Conservation (phyloP, 805 yeast species). For the Ogataea glucozyma region DNA sequence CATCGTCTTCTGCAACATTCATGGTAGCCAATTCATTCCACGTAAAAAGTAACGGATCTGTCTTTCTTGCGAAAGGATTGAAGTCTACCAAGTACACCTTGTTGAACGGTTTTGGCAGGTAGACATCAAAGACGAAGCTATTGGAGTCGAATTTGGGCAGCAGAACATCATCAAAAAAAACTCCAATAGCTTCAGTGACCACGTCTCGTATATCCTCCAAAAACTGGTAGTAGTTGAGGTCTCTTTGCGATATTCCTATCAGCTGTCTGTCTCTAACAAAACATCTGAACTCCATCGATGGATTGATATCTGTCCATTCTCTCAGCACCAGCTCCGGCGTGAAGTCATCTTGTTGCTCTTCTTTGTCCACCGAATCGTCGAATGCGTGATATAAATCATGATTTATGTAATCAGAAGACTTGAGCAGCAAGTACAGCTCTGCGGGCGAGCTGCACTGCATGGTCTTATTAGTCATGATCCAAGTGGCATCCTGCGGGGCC, state of each 20-base stretch:
- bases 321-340: constrained; percentile 70
- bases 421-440: constrained; percentile 78
- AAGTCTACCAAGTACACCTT: constrained; percentile 75
- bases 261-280: constrained; percentile 67
- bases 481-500: constrained; percentile 90
- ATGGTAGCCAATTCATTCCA: constrained; percentile 73
- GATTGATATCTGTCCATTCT: constrained; percentile 81
- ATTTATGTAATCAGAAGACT: constrained; percentile 83
- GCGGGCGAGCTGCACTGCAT: constrained; percentile 68
- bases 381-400: constrained; percentile 81
- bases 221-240: constrained; percentile 78
- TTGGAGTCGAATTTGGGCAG: constrained; percentile 52
- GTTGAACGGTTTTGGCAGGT: constrained; percentile 72
- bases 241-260: constrained; percentile 82
- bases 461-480: constrained; percentile 83
- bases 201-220: constrained; percentile 52
- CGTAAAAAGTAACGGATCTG: constrained; percentile 76
- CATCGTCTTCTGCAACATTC: constrained; percentile 37
- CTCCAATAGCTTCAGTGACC: constrained; percentile 48
- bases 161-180: constrained; percentile 53
- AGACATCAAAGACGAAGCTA: constrained; percentile 74
- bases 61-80: constrained; percentile 77
- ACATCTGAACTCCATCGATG: constrained; percentile 88
- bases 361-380: constrained; percentile 42
- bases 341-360: constrained; percentile 23